These are phyloP conservation scores for Gloeopeniophorella convolvens DNA, from an alignment of 768 basidiomycete species.

Conservation along the genomic window DNA sequence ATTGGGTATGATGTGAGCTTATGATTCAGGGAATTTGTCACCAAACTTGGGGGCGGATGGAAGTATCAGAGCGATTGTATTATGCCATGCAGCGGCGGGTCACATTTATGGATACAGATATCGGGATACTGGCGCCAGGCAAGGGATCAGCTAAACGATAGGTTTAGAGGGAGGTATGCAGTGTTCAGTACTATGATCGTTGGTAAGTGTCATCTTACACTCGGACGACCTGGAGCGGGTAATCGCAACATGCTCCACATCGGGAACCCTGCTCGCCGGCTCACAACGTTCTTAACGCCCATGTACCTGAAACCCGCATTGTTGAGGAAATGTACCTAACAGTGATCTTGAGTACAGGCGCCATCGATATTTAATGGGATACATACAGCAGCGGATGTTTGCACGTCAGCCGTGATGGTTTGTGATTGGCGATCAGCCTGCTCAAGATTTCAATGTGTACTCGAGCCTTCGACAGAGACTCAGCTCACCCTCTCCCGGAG, in stretches of 20 bases:
- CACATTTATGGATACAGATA: too few species aligned
- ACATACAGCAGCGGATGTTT: neutral
- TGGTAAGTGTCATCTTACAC: neutral
- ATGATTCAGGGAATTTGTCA: too few species aligned
- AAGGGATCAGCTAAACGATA: too few species aligned
- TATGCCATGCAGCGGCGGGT: too few species aligned
- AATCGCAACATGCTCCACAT: slow-evolving; percentile 3
- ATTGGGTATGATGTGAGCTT: too few species aligned
- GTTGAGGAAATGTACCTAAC: slow-evolving; percentile 3
- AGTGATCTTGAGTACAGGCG: neutral
- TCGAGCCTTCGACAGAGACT: neutral
- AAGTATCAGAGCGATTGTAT: too few species aligned
- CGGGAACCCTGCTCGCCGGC: slow-evolving; percentile 2
- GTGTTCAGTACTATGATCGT: neutral
- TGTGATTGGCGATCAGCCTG: neutral
- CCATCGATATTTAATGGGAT: neutral
- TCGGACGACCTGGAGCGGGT: neutral
- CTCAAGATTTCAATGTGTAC: too few species aligned
- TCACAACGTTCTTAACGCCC: slow-evolving; percentile 2
- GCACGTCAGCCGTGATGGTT: neutral
- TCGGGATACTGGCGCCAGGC: too few species aligned
- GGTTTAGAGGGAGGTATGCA: neutral
- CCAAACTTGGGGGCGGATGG: too few species aligned
- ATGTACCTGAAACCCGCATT: neutral
- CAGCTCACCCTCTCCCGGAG: neutral